Evolutionary conservation across 768 basidiomycete genomes (phyloP).

Genomic region (Mycena crocata): DNA sequence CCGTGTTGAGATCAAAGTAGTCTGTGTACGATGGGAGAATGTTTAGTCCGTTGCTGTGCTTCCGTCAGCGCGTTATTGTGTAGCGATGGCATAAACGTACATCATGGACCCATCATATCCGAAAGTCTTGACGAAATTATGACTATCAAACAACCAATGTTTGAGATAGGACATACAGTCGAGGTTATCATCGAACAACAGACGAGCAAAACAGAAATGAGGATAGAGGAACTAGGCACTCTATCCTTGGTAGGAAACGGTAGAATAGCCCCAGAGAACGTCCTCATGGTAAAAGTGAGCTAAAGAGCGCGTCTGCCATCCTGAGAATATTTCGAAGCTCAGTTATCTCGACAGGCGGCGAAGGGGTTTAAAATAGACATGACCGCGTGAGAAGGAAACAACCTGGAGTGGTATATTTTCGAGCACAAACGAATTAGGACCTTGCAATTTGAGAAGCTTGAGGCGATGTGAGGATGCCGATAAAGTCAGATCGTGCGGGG

Average conservation of each 20-base stretch:
- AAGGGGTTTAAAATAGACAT: too few relatives aligned
- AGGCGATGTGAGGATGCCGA: too few relatives aligned
- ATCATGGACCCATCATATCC: conserved; percentile 34
- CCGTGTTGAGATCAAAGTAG: conserved; percentile 32
- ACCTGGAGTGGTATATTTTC: too few relatives aligned
- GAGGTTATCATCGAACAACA: conserved; percentile 27
- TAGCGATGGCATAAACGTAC: not conserved
- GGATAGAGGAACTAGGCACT: conserved; percentile 25
- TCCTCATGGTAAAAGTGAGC: conserved; percentile 18
- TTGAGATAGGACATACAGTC: conserved; percentile 5
- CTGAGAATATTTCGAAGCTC: too few relatives aligned
- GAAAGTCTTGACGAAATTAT: conserved; percentile 17
- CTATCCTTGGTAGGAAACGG: conserved; percentile 26
- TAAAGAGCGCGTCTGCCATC: too few relatives aligned
- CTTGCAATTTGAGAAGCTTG: too few relatives aligned
- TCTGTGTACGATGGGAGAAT: conserved; percentile 35
- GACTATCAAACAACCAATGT: not conserved
- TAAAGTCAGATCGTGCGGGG: too few relatives aligned
- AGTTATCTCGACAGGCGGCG: conserved; percentile 10
- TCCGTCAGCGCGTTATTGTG: not conserved
- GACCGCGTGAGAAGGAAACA: too few relatives aligned
- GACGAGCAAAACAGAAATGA: conserved; percentile 27
- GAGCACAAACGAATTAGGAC: too few relatives aligned
- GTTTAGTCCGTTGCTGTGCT: conserved; percentile 34
- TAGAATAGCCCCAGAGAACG: conserved; percentile 27